These are phyloP conservation scores for Ustilago cynodontis DNA, from an alignment of 1,284 basidiomycete species.

Conservation along the genomic window DNA sequence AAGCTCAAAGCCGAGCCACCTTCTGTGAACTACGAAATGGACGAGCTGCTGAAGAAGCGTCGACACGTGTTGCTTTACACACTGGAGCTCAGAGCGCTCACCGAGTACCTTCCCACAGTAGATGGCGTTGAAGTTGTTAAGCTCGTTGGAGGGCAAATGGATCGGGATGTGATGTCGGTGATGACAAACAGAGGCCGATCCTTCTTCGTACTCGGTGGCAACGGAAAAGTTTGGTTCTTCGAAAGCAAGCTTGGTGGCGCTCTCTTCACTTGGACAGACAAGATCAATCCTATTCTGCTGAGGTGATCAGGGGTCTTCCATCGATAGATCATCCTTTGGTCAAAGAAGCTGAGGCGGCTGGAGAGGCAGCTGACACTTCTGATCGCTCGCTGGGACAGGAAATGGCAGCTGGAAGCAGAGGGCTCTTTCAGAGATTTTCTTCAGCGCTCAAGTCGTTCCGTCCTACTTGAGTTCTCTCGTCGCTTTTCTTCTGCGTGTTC, in stretches of 20 bases:
- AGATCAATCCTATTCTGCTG: too few species aligned
- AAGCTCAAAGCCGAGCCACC: not conserved
- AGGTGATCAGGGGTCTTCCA: not conserved
- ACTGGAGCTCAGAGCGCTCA: not conserved
- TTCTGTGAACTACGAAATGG: constrained; percentile 6
- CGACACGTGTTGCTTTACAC: not conserved
- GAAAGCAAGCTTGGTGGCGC: not conserved
- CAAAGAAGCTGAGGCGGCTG: not conserved
- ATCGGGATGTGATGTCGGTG: not conserved
- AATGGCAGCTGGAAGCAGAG: not conserved
- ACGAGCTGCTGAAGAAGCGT: not conserved
- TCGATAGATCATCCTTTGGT: not conserved
- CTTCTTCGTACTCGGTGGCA: not conserved
- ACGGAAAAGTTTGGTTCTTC: constrained; percentile 6
- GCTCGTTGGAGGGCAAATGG: not conserved
- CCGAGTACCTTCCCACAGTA: not conserved
- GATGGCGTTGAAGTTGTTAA: not conserved
- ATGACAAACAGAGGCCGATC: not conserved
- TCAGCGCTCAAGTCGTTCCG: not conserved
- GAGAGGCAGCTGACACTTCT: not conserved
- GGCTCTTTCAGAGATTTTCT: not conserved
- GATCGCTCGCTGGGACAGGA: not conserved
- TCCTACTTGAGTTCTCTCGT: not conserved
- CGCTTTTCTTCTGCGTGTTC: not conserved
- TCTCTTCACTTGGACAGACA: not conserved